Percentiles rank a stretch among this genome's conserved stretches.
phyloP scores from a whole-genome alignment of 768 basidiomycete genomes.

The Panaeolus cyanescens region DNA sequence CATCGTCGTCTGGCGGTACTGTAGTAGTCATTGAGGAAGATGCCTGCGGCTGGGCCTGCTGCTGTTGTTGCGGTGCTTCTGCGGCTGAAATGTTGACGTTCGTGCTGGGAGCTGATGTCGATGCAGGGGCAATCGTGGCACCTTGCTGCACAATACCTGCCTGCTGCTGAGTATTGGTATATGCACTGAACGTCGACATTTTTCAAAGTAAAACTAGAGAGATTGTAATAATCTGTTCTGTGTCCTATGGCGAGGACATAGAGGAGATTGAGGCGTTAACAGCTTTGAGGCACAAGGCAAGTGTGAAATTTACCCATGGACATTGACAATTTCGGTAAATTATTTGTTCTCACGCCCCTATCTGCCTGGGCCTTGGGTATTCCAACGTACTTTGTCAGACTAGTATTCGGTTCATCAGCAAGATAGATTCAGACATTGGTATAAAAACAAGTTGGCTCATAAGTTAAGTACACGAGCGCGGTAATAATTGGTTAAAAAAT shows the following conservation, averaged over 20 bases:
- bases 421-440: too few species aligned
- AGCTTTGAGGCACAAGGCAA: background rate
- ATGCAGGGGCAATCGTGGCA: slow-evolving; percentile 4
- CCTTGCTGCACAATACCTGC: background rate
- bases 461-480: background rate
- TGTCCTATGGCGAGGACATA: slow-evolving; percentile 2
- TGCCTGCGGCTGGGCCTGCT: background rate
- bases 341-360: slow-evolving; percentile 1
- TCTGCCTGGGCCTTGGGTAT: background rate
- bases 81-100: slow-evolving; percentile 3
- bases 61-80: background rate
- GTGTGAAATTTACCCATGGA: slow-evolving; percentile 2
- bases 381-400: too few species aligned
- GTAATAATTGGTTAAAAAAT: background rate
- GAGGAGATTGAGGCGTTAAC: background rate
- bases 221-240: background rate
- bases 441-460: background rate
- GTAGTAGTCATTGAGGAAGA: slow-evolving; percentile 5
- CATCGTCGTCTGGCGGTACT: slow-evolving; percentile 31
- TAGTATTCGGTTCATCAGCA: too few species aligned
- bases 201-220: background rate
- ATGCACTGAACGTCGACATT: background rate
- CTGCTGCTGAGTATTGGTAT: background rate
- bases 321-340: slow-evolving; percentile 2
- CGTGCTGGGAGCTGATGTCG: slow-evolving; percentile 1